Conservation (phyloP, 106 monocot species). For the Ottelia alismoides region DNA sequence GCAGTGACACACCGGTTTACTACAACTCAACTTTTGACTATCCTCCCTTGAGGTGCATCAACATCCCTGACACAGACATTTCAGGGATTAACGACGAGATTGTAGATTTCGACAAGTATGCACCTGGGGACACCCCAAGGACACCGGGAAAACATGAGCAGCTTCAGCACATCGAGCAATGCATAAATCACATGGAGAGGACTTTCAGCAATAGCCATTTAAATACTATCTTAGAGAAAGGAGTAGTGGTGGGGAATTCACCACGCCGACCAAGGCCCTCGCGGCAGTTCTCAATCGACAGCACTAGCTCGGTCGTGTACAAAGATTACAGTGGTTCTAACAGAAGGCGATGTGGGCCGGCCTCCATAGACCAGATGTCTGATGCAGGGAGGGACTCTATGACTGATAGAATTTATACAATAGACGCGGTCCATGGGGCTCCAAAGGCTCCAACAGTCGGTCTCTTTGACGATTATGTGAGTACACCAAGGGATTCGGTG, state of each 20-base stretch:
- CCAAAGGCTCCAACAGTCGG: constrained; percentile 1
- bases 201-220: neutral
- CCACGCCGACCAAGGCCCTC: constrained; percentile 5
- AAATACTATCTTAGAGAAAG: constrained; percentile 15
- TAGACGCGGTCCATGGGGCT: constrained; percentile 28
- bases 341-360: constrained; percentile 8
- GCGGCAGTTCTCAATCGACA: constrained; percentile 6
- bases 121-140: constrained; percentile 4
- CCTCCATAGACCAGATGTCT: neutral
- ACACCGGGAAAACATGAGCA: constrained; percentile 1
- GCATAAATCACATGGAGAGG: constrained; percentile 17
- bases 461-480: constrained; percentile 2
- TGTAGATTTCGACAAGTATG: constrained; percentile 16
- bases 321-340: neutral
- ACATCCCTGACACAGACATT: neutral
- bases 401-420: constrained; percentile 32
- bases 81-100: neutral
- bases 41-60: constrained; percentile 33
- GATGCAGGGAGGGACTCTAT: constrained; percentile 1
- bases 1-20: neutral
- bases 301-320: neutral
- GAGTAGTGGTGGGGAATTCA: constrained; percentile 1
- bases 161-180: constrained; percentile 12
- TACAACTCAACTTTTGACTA: constrained; percentile 10
- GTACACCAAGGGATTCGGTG: constrained; percentile 2